phyloP scores from a whole-genome alignment of 2,329 filamentous ascomycete genomes.

The Xylaria sp. region DNA sequence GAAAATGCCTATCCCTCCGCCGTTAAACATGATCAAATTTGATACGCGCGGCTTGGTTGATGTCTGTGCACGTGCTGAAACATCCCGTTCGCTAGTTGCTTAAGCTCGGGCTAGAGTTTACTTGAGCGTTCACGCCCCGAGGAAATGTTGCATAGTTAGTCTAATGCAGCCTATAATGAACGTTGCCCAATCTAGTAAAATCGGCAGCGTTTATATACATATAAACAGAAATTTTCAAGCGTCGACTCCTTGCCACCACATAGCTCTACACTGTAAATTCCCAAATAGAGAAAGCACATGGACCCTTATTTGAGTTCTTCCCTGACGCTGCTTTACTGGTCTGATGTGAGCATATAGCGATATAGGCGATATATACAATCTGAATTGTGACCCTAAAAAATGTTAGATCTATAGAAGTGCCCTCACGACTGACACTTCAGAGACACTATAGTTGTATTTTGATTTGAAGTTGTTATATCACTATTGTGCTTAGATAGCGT shows the following conservation, averaged over 20 bases:
- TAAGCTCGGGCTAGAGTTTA: not conserved
- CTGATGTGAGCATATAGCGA: not conserved
- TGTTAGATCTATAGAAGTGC: not conserved
- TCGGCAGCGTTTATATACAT: not conserved
- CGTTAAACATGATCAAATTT: not conserved
- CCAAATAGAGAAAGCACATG: not conserved
- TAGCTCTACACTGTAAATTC: not conserved
- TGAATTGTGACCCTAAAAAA: not conserved
- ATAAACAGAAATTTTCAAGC: not conserved
- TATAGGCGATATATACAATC: not conserved
- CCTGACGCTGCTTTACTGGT: not conserved
- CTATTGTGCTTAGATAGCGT: not conserved
- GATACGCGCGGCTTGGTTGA: not conserved
- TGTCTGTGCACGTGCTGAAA: not conserved
- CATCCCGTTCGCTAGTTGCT: not conserved
- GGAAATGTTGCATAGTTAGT: not conserved
- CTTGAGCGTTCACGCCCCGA: not conserved
- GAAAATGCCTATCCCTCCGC: not conserved
- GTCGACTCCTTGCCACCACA: too few relatives aligned
- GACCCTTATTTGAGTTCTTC: not conserved
- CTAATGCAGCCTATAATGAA: not conserved
- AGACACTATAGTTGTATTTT: not conserved
- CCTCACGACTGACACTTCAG: too few relatives aligned
- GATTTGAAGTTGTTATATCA: not conserved
- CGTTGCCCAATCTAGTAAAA: not conserved